Percentiles rank a stretch among this genome's conserved stretches.
Conservation (phyloP, 768 basidiomycete genomes). For the Mrakia blollopis region DNA sequence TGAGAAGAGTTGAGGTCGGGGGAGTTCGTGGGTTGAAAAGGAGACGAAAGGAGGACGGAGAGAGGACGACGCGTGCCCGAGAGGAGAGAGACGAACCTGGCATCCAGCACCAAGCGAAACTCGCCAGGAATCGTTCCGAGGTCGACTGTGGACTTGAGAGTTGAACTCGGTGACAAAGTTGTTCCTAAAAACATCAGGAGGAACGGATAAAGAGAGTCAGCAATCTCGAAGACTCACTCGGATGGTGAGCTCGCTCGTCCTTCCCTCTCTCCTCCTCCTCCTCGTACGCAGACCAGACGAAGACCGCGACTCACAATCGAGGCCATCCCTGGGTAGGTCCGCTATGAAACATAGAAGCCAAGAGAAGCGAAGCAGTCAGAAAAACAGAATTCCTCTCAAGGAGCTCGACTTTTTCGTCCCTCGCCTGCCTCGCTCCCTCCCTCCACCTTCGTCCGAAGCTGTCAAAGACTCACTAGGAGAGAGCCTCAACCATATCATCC, state of each 20-base stretch:
- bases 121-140: slow-evolving; percentile 55
- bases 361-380: neutral
- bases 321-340: slow-evolving; percentile 14
- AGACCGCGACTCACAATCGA: neutral
- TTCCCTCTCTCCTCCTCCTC: neutral
- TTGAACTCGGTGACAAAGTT: slow-evolving; percentile 34
- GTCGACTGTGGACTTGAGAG: slow-evolving; percentile 31
- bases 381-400: neutral
- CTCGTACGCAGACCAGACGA: neutral
- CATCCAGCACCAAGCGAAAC: slow-evolving; percentile 75
- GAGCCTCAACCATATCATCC: slow-evolving; percentile 56
- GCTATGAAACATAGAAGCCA: neutral
- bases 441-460: neutral
- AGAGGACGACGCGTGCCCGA: no score
- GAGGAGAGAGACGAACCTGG: slow-evolving; percentile 47
- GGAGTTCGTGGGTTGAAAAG: no score
- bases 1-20: no score
- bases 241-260: neutral
- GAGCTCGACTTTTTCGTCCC: neutral
- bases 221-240: neutral
- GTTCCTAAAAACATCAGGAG: neutral
- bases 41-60: no score
- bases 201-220: no score
- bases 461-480: neutral
- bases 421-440: neutral